Conservation (phyloP, 1,284 basidiomycete species). For the Cystobasidium pallidum region DNA sequence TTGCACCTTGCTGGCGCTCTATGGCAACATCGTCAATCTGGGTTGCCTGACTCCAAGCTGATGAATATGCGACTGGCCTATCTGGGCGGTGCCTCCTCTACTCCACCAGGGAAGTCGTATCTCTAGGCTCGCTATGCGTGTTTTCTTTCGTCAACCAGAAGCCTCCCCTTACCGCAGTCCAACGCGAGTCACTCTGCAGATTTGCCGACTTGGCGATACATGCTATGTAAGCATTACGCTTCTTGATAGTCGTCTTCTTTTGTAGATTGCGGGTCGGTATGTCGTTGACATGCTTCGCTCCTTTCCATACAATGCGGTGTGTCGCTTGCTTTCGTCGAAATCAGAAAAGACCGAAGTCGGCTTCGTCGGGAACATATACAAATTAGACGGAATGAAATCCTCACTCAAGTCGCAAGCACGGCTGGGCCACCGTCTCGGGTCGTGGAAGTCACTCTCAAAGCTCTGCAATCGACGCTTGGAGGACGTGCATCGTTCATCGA, state of each 20-base stretch:
- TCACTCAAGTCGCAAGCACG: background rate
- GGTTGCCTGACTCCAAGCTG: no score
- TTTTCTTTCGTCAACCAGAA: conserved; percentile 10
- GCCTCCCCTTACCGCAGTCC: background rate
- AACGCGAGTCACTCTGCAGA: background rate
- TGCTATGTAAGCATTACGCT: conserved; percentile 18
- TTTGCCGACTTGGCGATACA: conserved; percentile 23
- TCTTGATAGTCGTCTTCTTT: background rate
- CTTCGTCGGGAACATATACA: conserved; percentile 2
- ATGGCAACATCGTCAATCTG: background rate
- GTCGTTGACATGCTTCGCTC: no score
- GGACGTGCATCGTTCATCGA: background rate
- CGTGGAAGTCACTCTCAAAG: conserved; percentile 2
- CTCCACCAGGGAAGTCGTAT: background rate
- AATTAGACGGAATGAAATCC: background rate
- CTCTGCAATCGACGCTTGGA: background rate
- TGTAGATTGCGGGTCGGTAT: no score
- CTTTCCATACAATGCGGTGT: background rate
- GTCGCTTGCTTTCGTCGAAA: background rate
- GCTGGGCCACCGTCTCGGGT: background rate
- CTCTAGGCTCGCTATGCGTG: conserved; percentile 30
- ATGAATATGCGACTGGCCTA: no score
- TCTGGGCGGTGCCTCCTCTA: background rate
- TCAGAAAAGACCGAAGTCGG: conserved; percentile 1
- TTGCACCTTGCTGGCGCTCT: background rate